These are phyloP conservation scores for Odonthalia washingtoniensis DNA, from an alignment of 31 red algal genomes.

Conservation along the genomic window DNA sequence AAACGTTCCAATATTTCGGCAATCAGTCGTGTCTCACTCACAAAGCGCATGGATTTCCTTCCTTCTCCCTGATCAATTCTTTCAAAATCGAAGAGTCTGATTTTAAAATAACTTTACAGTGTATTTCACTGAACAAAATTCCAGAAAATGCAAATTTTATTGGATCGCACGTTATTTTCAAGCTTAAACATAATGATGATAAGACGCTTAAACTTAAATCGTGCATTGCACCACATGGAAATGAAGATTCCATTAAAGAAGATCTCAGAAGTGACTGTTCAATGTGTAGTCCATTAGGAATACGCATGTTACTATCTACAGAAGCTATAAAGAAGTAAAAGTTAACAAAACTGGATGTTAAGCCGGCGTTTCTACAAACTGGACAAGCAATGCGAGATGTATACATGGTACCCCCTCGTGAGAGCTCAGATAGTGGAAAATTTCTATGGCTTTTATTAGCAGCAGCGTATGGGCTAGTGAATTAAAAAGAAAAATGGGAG, in stretches of 20 bases:
- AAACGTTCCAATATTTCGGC: no score
- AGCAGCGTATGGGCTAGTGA: conserved; percentile 40
- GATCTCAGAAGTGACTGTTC: no score
- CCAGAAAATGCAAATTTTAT: conserved; percentile 21
- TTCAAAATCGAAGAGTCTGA: conserved; percentile 20
- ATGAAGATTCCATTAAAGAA: no score
- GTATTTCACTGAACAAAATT: not conserved
- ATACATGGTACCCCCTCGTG: conserved; percentile 23
- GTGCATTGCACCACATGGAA: no score
- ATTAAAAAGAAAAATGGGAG: no score
- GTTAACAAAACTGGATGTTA: not conserved
- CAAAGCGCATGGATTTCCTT: conserved; percentile 26
- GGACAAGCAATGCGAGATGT: not conserved
- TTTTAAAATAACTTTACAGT: conserved; percentile 5
- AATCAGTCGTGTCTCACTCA: no score
- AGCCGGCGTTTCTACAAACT: no score
- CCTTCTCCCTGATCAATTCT: conserved; percentile 1
- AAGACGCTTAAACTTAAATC: conserved; percentile 15
- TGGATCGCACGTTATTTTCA: conserved; percentile 25
- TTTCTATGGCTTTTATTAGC: conserved; percentile 23
- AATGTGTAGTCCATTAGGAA: no score
- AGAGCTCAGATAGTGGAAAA: not conserved
- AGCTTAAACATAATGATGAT: conserved; percentile 27
- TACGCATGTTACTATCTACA: no score
- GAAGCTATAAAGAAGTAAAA: not conserved